Evolutionary conservation across 345 rosid species (phyloP).

Genomic region (Camelina hispida): DNA sequence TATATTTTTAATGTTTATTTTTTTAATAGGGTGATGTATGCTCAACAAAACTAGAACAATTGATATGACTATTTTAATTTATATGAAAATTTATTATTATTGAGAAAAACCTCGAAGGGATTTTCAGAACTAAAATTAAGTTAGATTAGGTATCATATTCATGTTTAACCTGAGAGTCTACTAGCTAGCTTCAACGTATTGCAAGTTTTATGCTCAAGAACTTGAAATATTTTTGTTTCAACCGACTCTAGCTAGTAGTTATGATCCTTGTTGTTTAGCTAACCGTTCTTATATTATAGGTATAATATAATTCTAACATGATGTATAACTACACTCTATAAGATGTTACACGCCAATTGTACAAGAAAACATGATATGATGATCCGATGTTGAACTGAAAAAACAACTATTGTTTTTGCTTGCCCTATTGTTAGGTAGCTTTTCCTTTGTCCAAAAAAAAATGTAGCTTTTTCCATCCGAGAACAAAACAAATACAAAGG

Average conservation of each 20-base stretch:
- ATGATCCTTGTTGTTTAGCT: constrained; percentile 18
- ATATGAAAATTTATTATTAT: background rate
- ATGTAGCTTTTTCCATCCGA: constrained; percentile 37
- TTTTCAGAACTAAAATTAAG: background rate
- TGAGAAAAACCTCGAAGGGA: too few relatives aligned
- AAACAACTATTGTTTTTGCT: background rate
- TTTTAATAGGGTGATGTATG: background rate
- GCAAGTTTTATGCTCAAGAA: background rate
- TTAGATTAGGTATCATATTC: background rate
- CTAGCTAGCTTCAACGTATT: constrained; percentile 10
- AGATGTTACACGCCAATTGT: constrained; percentile 29
- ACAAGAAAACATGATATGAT: constrained; percentile 9
- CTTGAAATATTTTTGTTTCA: background rate
- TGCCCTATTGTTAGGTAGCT: constrained; percentile 42
- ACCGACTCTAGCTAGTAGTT: background rate
- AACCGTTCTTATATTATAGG: background rate
- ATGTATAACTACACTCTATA: constrained; percentile 6
- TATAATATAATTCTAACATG: constrained; percentile 16
- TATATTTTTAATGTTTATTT: too few relatives aligned
- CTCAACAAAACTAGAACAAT: background rate
- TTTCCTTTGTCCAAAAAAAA: background rate
- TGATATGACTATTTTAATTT: background rate
- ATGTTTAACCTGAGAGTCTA: background rate
- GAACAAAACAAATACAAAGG: constrained; percentile 22
- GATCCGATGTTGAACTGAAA: constrained; percentile 4